Conservation (phyloP, 352 stramenopile species). For the Globisporangium iwayamae region DNA sequence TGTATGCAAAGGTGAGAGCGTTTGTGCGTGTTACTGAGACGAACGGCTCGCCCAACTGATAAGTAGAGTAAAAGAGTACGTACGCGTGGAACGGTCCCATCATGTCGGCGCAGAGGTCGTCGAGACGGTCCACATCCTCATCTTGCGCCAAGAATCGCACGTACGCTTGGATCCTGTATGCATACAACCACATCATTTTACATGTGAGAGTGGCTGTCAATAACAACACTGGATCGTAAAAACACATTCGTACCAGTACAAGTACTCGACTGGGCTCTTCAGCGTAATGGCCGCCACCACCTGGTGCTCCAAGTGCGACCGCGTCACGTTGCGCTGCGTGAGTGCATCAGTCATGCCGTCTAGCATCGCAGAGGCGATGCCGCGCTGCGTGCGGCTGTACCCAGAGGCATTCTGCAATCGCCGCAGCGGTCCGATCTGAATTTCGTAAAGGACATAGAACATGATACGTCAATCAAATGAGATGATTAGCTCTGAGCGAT, state of each 20-base stretch:
- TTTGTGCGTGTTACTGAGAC: neutral
- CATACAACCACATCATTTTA: neutral
- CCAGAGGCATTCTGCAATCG: conserved; percentile 80
- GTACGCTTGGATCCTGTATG: conserved; percentile 72
- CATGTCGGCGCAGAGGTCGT: conserved; percentile 76
- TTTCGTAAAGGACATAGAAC: neutral
- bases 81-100: conserved; percentile 72
- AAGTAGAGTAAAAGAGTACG: conserved; percentile 5
- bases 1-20: neutral
- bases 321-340: conserved; percentile 77
- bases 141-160: conserved; percentile 77
- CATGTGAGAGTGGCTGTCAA: neutral
- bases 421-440: conserved; percentile 66
- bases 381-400: conserved; percentile 64
- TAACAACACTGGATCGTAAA: conserved; percentile 3
- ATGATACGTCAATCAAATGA: neutral
- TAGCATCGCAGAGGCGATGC: conserved; percentile 67
- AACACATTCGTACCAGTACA: conserved; percentile 58
- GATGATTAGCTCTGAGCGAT: neutral
- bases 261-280: conserved; percentile 74
- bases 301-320: conserved; percentile 83
- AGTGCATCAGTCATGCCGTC: conserved; percentile 65
- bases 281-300: conserved; percentile 56
- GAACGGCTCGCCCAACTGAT: neutral
- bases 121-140: conserved; percentile 69